Evolutionary conservation across 768 basidiomycete species (phyloP).

Genomic region (Krasilnikovozyma curviuscula): DNA sequence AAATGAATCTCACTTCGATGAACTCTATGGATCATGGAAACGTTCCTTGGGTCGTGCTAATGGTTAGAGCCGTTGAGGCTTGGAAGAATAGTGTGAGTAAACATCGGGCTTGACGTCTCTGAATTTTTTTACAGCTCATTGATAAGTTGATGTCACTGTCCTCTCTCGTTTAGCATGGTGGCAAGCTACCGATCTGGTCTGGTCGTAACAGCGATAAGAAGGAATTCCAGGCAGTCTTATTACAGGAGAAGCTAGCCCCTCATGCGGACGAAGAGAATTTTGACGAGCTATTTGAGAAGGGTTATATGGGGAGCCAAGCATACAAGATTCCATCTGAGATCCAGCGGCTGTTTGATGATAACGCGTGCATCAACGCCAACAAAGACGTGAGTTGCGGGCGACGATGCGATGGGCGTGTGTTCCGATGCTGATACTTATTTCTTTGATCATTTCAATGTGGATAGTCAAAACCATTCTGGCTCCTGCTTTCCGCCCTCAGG

Average conservation of each 20-base stretch:
- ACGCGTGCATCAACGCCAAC: slow-evolving; percentile 32
- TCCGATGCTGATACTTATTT: too few relatives aligned
- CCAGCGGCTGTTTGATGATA: slow-evolving; percentile 42
- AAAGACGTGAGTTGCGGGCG: slow-evolving; percentile 26
- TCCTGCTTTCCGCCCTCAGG: slow-evolving; percentile 53
- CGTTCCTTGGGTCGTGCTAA: slow-evolving; percentile 72
- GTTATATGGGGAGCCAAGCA: slow-evolving; percentile 48
- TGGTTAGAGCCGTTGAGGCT: slow-evolving; percentile 59
- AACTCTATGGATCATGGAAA: slow-evolving; percentile 80
- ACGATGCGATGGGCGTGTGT: too few relatives aligned
- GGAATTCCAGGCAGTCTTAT: slow-evolving; percentile 51
- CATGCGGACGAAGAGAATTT: slow-evolving; percentile 79
- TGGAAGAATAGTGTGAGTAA: slow-evolving; percentile 56
- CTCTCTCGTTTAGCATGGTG: slow-evolving; percentile 39
- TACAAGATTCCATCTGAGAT: slow-evolving; percentile 51
- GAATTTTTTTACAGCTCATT: neutral
- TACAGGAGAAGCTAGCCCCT: slow-evolving; percentile 44
- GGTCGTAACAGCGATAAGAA: slow-evolving; percentile 42
- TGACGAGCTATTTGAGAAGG: slow-evolving; percentile 79
- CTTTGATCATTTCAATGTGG: neutral
- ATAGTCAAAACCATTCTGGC: slow-evolving; percentile 51
- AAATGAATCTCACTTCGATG: slow-evolving; percentile 54
- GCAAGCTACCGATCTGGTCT: slow-evolving; percentile 32
- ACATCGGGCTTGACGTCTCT: neutral
- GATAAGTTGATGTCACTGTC: neutral